Evolutionary conservation across 139 green algal species (phyloP).

Genomic region (Edaphochlamys debaryana): DNA sequence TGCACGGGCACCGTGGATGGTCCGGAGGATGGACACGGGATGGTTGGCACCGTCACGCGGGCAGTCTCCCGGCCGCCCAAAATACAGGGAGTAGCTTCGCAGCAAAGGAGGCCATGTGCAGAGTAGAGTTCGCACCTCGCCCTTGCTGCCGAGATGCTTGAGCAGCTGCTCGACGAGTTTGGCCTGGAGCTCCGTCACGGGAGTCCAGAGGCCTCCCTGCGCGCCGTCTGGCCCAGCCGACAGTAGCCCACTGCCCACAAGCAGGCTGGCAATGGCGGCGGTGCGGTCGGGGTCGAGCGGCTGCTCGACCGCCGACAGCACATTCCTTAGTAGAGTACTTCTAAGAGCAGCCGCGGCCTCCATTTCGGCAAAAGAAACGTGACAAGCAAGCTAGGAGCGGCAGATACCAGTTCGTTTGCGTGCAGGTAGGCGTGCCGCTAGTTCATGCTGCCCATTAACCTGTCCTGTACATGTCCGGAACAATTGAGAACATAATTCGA

Average conservation of each 20-base stretch:
- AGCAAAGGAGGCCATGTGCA: no score
- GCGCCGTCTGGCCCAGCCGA: conserved; percentile 12
- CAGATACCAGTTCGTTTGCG: no score
- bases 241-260: conserved; percentile 15
- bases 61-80: no score
- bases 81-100: background rate
- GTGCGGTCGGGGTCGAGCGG: background rate
- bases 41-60: background rate
- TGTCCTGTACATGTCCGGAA: background rate
- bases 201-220: conserved; percentile 6
- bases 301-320: conserved; percentile 5
- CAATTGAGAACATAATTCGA: background rate
- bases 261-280: conserved; percentile 13
- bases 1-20: background rate
- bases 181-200: conserved; percentile 28
- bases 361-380: background rate
- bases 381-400: background rate
- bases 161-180: conserved; percentile 23
- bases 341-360: background rate
- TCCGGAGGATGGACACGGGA: background rate
- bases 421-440: background rate
- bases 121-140: conserved; percentile 14
- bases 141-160: conserved; percentile 13
- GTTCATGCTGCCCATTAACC: background rate
- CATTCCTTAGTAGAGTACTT: background rate